phyloP scores from a whole-genome alignment of 2,329 filamentous ascomycete genomes.

The Diaporthe eres region DNA sequence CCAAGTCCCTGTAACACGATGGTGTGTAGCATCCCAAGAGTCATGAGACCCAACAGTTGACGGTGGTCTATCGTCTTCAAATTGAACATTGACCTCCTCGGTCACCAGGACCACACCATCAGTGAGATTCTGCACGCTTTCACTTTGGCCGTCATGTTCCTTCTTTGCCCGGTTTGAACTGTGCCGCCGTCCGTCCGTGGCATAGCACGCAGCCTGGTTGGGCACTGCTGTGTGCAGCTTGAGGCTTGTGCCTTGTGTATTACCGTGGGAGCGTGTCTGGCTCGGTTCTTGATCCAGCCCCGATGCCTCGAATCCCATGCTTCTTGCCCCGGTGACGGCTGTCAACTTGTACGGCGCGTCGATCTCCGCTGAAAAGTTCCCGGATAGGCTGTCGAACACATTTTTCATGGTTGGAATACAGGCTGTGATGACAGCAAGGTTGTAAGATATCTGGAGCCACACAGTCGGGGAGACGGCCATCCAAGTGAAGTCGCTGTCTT shows the following conservation, averaged over 20 bases:
- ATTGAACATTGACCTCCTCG: neutral
- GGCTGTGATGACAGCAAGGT: slow-evolving; percentile 3
- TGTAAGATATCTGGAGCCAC: neutral
- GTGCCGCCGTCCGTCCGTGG: neutral
- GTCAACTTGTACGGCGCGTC: neutral
- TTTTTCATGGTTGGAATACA: neutral
- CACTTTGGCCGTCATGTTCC: neutral
- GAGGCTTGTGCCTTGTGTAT: no score
- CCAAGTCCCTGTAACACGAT: neutral
- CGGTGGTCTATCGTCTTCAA: neutral
- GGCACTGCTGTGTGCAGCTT: neutral
- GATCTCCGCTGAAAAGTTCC: neutral
- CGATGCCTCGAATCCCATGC: neutral
- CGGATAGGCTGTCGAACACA: neutral
- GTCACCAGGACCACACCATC: neutral
- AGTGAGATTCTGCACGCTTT: neutral
- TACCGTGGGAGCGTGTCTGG: neutral
- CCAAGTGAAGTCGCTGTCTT: neutral
- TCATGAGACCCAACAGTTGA: neutral
- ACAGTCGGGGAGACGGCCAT: neutral
- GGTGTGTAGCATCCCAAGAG: neutral
- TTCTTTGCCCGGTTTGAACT: no score
- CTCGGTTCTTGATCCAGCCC: neutral
- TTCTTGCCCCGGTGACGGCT: neutral
- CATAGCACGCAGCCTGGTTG: neutral